Conservation (phyloP, 148 eudicot genomes). For the Selenicereus undatus region DNA sequence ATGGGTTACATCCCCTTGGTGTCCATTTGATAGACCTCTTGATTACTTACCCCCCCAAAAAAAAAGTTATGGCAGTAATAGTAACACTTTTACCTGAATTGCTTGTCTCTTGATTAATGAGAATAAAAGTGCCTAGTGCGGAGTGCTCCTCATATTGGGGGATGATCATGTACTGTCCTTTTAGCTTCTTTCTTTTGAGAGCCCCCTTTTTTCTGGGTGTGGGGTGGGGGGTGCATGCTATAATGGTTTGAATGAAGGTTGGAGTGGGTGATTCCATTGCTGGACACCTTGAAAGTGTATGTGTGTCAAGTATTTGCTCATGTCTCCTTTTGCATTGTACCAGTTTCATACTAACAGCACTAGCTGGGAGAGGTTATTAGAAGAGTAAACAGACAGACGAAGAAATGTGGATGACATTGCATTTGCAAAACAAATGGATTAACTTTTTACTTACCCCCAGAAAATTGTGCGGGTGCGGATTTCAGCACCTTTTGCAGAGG, state of each 20-base stretch:
- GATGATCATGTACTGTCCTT: too few relatives aligned
- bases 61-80: too few relatives aligned
- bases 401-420: slow-evolving; percentile 3
- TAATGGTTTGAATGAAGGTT: background rate
- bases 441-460: background rate
- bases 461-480: background rate
- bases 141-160: background rate
- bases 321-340: background rate
- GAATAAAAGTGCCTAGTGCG: background rate
- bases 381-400: background rate
- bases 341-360: background rate
- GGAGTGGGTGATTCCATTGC: background rate
- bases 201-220: background rate
- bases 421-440: background rate
- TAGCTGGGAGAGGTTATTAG: background rate
- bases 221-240: background rate
- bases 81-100: background rate
- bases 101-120: background rate
- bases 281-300: background rate
- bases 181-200: background rate
- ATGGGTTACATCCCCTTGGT: too few relatives aligned
- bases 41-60: too few relatives aligned
- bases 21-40: too few relatives aligned
- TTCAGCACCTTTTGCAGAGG: too few relatives aligned
- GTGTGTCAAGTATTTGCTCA: background rate